A percentile compares a stretch with the other conserved stretches of the same genome.
Evolutionary conservation across 768 basidiomycete species (phyloP).

Genomic region (Suillus subalutaceus): DNA sequence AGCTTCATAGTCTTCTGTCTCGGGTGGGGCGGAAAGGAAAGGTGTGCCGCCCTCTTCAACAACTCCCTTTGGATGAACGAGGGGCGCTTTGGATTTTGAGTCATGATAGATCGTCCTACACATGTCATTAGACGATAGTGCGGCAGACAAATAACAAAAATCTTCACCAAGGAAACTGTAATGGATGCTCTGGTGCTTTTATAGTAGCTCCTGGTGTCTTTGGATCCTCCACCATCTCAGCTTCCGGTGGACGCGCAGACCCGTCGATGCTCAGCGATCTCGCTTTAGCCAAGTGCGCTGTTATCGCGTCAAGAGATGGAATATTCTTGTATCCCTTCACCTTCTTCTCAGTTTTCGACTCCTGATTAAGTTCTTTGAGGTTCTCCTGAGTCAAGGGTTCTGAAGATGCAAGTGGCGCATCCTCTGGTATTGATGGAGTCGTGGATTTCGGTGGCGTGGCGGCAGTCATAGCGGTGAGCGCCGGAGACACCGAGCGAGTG

Average conservation of each 20-base stretch:
- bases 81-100: constrained; percentile 72
- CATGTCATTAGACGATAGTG: constrained; percentile 3
- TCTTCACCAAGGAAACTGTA: constrained; percentile 77
- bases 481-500: constrained; percentile 71
- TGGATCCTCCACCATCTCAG: constrained; percentile 80
- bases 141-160: constrained; percentile 23
- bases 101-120: constrained; percentile 90
- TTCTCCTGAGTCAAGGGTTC: constrained; percentile 66
- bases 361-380: constrained; percentile 64
- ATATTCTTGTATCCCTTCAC: constrained; percentile 83
- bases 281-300: constrained; percentile 74
- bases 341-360: constrained; percentile 45
- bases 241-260: constrained; percentile 70
- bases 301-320: constrained; percentile 83
- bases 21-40: constrained; percentile 49
- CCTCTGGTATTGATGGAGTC: constrained; percentile 43
- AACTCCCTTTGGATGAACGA: constrained; percentile 44
- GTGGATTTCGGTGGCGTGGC: constrained; percentile 44
- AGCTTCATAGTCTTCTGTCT: constrained; percentile 81
- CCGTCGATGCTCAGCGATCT: constrained; percentile 61
- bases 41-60: constrained; percentile 34
- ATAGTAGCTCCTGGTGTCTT: constrained; percentile 78
- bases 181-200: constrained; percentile 74
- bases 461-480: constrained; percentile 47
- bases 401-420: constrained; percentile 30